Percentiles rank a stretch among this genome's conserved stretches.
These are phyloP conservation scores for Epichloe typhina DNA, from an alignment of 2,329 filamentous ascomycete species.

Conservation along the genomic window DNA sequence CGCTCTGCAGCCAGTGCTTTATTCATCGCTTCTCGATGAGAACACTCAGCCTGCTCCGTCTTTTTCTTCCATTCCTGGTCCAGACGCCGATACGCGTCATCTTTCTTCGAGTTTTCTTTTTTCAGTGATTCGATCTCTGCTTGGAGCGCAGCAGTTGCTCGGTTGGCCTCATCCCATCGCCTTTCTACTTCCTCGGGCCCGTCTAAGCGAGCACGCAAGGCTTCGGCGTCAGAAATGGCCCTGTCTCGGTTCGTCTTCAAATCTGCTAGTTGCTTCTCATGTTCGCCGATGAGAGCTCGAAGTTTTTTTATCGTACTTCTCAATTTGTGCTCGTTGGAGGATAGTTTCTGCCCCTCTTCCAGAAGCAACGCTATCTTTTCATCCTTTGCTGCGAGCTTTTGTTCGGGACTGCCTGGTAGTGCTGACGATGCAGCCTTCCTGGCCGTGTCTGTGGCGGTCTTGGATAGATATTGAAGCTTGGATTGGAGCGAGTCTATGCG, in stretches of 20 bases:
- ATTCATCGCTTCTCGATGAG: constrained; percentile 51
- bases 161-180: constrained; percentile 31
- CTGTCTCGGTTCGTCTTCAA: constrained; percentile 47
- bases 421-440: constrained; percentile 52
- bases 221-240: constrained; percentile 35
- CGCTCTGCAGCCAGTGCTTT: constrained; percentile 57
- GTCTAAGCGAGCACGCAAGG: constrained; percentile 32
- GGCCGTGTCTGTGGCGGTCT: constrained; percentile 64
- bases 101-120: constrained; percentile 46
- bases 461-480: constrained; percentile 79
- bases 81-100: constrained; percentile 52
- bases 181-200: constrained; percentile 44
- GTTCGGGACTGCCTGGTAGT: constrained; percentile 52
- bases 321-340: constrained; percentile 75
- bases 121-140: constrained; percentile 23
- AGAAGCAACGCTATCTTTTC: constrained; percentile 80
- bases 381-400: constrained; percentile 78
- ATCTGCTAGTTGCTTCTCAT: constrained; percentile 51
- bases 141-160: constrained; percentile 38
- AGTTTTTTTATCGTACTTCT: constrained; percentile 72
- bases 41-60: constrained; percentile 47
- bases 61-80: constrained; percentile 57
- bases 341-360: constrained; percentile 86
- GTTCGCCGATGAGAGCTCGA: constrained; percentile 48
- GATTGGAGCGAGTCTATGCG: constrained; percentile 83